Evolutionary conservation across 2,329 filamentous ascomycete species (phyloP), one percentile per base, ranked within the genome.

Genomic region (Aschersonia sp.): DNA sequence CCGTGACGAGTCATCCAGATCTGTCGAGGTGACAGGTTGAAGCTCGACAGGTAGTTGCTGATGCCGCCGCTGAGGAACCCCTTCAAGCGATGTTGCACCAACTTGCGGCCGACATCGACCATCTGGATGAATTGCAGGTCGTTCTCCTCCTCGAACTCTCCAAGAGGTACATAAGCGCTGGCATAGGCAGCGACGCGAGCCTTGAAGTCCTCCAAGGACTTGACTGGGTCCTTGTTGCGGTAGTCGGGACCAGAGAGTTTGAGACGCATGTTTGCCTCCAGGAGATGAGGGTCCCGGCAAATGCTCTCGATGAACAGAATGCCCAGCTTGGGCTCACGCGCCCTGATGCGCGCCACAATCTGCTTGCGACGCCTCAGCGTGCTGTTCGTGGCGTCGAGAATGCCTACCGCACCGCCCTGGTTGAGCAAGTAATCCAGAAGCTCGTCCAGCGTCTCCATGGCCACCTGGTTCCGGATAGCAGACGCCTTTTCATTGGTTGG

Each of bases 1-100:
- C 92, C 92, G 60, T 97, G 92, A 46, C 92, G 75, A 2, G 92
- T 97, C 60, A 98, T 94, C 92, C 92, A 98, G 51, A 98, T 97
- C 64, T 96, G 91, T 48, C 92, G 78, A 1, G 92, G 89, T 0
- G 91, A 87, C 12, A 98, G 76, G 58, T 98, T 97, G 73, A 98
- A 98, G 56, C 94, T 97, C 44, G 92, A 84, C 7, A 98, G 75
- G 59, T 97, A 98, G 54, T 89, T 94, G 49, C 92, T 89, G 48
- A 94, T 92, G 52, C 92, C 87, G 40, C 85, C 86, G 49, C 89
- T 89, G 45, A 98, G 73, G 64, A 98, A 98, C 5, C 92, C 92
- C 55, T 84, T 84, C 51, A 96, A 81, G 52, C 92, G 85, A 62
- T 94, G 85, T 44, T 91, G 85, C 43, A 97, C 81, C 51, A 97